Conservation (phyloP, 139 green algal species). For the Auxenochlorella pyrenoidosa region DNA sequence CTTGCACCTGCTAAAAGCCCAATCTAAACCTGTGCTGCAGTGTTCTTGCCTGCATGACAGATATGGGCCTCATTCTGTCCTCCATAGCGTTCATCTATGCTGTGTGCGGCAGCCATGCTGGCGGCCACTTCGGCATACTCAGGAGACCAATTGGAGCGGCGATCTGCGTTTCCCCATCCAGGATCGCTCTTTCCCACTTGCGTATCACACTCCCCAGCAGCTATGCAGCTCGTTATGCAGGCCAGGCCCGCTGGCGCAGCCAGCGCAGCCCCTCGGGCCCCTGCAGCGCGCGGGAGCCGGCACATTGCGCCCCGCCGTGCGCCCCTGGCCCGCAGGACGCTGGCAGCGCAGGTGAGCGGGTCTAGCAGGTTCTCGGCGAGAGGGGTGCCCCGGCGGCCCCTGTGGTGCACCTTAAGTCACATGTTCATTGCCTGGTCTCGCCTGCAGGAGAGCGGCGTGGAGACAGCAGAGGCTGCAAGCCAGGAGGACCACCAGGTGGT, state of each 20-base stretch:
- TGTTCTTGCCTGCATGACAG: too few relatives aligned
- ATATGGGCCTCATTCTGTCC: too few relatives aligned
- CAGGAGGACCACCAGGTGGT: constrained; percentile 24
- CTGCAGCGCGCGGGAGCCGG: background rate
- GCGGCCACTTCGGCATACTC: too few relatives aligned
- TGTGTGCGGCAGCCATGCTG: too few relatives aligned
- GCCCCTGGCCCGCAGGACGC: background rate
- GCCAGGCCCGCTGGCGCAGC: background rate
- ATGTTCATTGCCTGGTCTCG: background rate
- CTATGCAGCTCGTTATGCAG: background rate
- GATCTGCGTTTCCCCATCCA: background rate
- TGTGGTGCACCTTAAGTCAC: background rate
- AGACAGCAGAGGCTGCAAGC: constrained; percentile 16
- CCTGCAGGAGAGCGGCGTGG: constrained; percentile 14
- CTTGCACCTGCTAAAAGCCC: too few relatives aligned
- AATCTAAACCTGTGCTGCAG: too few relatives aligned
- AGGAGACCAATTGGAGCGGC: too few relatives aligned
- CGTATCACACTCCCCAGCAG: background rate
- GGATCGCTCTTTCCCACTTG: background rate
- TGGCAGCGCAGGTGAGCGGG: constrained; percentile 8
- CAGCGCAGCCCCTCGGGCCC: background rate
- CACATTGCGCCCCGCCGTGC: background rate
- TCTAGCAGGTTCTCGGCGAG: constrained; percentile 14
- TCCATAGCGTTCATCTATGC: too few relatives aligned
- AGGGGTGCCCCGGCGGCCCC: background rate